Base-by-base conservation (phyloP, 495 filamentous ascomycete genomes). In the Penicillium bialowiezense region DNA sequence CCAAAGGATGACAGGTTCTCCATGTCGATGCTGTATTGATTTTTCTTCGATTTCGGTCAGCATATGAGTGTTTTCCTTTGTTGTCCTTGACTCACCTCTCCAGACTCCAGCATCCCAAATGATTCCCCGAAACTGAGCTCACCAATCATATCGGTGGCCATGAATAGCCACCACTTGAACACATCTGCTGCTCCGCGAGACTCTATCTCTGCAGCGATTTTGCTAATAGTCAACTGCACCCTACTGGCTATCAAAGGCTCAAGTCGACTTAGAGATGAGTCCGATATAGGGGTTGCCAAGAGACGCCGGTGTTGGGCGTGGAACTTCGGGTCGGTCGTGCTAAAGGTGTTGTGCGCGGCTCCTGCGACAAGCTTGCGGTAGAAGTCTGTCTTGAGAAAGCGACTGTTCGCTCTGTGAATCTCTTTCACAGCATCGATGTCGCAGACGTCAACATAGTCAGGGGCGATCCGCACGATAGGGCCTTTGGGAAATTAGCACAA, bases 101-200 rank as follows among this genome's bases (percentile, higher is more conserved):
- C 79, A 4, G 48, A 55, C 41, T 84, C 78, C 2, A 83, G 64
- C 68, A 76, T 78, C 3, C 60, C 60, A 48, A 85, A 83, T 0
- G 73, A 76, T 21, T 81, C 76, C 0, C 82, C 81, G 58, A 85
- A 86, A 13, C 67, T 74, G 14, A 84, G 58, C 15, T 81, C 68
- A 1, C 71, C 72, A 33, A 82, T 77, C 4, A 82, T 66, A 44
- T 85, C 82, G 0, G 75, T 75, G 9, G 77, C 65, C 75, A 84
- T 73, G 40, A 80, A 79, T 18, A 74, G 48, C 64, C 67, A 80
- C 82, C 82, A 85, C 44, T 78, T 76, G 42, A 71, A 70, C 1
- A 84, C 60, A 59, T 84, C 80, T 1, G 58, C 56, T 0, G 37
- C 56, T 0, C 66, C 68, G 0, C 68, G 48, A 1, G 21, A 52